Percentiles rank a stretch among this genome's conserved stretches.
phyloP scores from a whole-genome alignment of 768 basidiomycete genomes.

The Mycena metata region DNA sequence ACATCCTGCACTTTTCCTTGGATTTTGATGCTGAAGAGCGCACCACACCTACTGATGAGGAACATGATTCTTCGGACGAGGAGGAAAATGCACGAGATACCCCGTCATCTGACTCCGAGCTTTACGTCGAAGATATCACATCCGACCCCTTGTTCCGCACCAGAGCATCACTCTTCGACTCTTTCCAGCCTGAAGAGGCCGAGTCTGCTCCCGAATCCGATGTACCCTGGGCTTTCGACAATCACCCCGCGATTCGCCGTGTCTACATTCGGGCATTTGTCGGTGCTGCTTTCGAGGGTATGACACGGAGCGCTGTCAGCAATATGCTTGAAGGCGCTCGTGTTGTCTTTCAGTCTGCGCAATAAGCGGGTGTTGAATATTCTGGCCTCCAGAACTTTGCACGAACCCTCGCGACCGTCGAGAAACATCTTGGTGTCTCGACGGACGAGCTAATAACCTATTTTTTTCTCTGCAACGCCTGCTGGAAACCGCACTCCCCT shows the following conservation, averaged over 20 bases:
- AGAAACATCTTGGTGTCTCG: slow-evolving; percentile 40
- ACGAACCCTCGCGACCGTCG: slow-evolving; percentile 38
- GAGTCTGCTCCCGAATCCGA: not conserved
- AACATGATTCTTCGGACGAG: not conserved
- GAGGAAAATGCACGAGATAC: not conserved
- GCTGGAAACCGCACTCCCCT: too few relatives aligned
- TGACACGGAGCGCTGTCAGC: slow-evolving; percentile 28
- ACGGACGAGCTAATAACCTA: slow-evolving; percentile 39
- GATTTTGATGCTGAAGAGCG: not conserved
- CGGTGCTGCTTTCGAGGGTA: slow-evolving; percentile 34
- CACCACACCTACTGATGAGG: too few relatives aligned
- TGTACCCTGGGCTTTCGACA: slow-evolving; percentile 41
- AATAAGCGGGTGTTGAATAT: not conserved
- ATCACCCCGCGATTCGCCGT: slow-evolving; percentile 41
- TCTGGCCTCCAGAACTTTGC: slow-evolving; percentile 38
- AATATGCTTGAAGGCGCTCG: slow-evolving; percentile 27
- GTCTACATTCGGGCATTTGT: slow-evolving; percentile 43
- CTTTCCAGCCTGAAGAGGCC: not conserved
- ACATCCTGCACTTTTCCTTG: not conserved
- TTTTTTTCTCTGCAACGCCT: not conserved
- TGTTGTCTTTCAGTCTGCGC: not conserved
- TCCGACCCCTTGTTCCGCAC: slow-evolving; percentile 4
- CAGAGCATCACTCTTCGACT: not conserved
- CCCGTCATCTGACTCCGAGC: not conserved
- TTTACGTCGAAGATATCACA: not conserved